Percentiles rank a stretch among this genome's conserved stretches.
phyloP scores from a whole-genome alignment of 192 early-diverging fungal species.

The Backusella morwellensis region DNA sequence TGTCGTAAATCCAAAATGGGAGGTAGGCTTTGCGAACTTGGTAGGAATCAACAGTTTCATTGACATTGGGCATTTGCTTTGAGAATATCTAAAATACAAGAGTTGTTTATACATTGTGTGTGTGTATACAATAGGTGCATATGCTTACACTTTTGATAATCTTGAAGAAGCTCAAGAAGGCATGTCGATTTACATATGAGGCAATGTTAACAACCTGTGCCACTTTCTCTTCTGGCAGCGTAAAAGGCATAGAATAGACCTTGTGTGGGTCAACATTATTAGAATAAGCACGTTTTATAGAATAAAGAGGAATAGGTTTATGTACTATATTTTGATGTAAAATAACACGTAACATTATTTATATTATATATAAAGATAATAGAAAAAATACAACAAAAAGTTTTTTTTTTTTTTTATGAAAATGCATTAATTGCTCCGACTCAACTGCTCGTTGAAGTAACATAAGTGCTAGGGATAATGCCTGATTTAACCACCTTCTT shows the following conservation, averaged over 20 bases:
- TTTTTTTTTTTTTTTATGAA: background rate
- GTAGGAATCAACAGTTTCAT: slow-evolving; percentile 15
- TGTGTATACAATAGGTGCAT: background rate
- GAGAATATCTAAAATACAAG: slow-evolving; percentile 13
- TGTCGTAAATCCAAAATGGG: slow-evolving; percentile 35
- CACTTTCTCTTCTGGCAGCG: slow-evolving; percentile 24
- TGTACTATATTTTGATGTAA: background rate
- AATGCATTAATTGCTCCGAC: background rate
- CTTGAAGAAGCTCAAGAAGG: slow-evolving; percentile 27
- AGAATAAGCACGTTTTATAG: background rate
- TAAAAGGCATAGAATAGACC: slow-evolving; percentile 35
- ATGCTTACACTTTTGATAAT: slow-evolving; percentile 27
- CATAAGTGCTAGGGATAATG: background rate
- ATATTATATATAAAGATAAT: background rate
- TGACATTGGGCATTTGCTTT: slow-evolving; percentile 14
- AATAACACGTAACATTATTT: background rate
- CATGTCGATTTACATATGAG: slow-evolving; percentile 22
- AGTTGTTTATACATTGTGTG: background rate
- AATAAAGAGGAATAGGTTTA: background rate
- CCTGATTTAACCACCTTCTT: background rate
- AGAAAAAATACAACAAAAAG: background rate
- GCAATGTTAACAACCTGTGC: slow-evolving; percentile 16
- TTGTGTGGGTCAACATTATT: slow-evolving; percentile 11
- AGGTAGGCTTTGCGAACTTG: slow-evolving; percentile 29
- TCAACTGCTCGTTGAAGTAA: background rate